Base-by-base conservation (phyloP, 148 eudicot species). In the Fagopyrum tataricum region DNA sequence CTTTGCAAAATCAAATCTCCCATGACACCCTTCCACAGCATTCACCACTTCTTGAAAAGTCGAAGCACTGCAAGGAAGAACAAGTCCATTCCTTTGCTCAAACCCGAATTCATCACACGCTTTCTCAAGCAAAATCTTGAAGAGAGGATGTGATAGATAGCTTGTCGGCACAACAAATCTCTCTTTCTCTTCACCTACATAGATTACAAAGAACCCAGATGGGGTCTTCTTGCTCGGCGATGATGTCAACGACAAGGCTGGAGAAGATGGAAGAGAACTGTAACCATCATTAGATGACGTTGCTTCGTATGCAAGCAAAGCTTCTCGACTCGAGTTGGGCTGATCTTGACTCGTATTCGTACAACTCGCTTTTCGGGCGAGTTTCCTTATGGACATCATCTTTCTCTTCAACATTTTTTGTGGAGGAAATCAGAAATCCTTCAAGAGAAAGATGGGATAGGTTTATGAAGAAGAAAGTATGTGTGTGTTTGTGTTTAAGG, bases 31-130 rank as follows among this genome's bases (percentile, higher is more conserved):
- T 42, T 83, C 90, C 23, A 88, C 87, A 2, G 85, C 91, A 58
- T 66, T 80, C 5, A 85, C 78, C 39, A 91, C 85, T 42, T 89
- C 87, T 79, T 78, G 84, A 31, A 91, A 91, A 2, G 88, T 80
- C 6, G 80, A 55, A 21, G 85, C 92, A 43, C 84, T 83, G 53
- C 97, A 93, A 23, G 98, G 94, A 2, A 93, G 83, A 44, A 85
- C 83, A 20, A 93, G 86, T 4, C 98, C 92, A 70, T 79, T 81
- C 71, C 77, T 79, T 43, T 91, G 92, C 40, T 82, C 79, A 37
- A 89, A 93, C 17, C 98, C 97, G 44, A 87, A 93, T 80, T 93
- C 92, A n/a, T 91, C 77, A 13, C 77, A 80, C 2, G 97, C 84
- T 74, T 89, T 93, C 79, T 91, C 92, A 5, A 93, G 52, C 80